A percentile compares a stretch with the other conserved stretches of the same genome.
Evolutionary conservation across 768 basidiomycete genomes (phyloP).

Genomic region (Fomitopsis pulvina): DNA sequence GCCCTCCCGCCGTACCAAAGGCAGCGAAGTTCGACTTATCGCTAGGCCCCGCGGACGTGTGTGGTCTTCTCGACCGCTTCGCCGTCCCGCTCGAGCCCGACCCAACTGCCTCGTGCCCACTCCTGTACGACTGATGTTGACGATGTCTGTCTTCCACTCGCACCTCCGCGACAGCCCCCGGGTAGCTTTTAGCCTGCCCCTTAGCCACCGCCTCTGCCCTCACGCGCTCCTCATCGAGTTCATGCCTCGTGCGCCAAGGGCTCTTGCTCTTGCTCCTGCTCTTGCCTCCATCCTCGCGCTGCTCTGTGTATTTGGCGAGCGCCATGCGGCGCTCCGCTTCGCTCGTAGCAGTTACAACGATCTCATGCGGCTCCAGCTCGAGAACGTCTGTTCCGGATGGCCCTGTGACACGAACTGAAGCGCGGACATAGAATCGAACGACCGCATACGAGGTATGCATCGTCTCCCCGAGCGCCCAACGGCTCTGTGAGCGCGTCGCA

Average conservation of each 20-base stretch:
- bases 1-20: conserved; percentile 11
- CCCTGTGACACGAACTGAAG: conserved; percentile 59
- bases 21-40: conserved; percentile 36
- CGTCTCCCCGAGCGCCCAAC: conserved; percentile 79
- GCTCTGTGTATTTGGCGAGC: conserved; percentile 50
- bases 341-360: conserved; percentile 63
- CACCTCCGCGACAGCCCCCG: not conserved
- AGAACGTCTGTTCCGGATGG: conserved; percentile 53
- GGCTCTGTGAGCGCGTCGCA: conserved; percentile 54
- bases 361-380: conserved; percentile 64
- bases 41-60: conserved; percentile 69
- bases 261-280: conserved; percentile 16
- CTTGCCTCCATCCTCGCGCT: conserved; percentile 13
- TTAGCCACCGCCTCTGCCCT: not conserved
- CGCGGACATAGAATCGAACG: conserved; percentile 63
- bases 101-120: too few relatives aligned
- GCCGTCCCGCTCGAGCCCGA: conserved; percentile 18
- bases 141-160: not conserved
- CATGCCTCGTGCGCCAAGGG: conserved; percentile 9
- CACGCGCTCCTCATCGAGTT: conserved; percentile 1
- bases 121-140: not conserved
- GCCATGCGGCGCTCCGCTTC: conserved; percentile 63
- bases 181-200: not conserved
- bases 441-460: conserved; percentile 57
- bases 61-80: conserved; percentile 45